Evolutionary conservation across 306 rosid species (phyloP).

Genomic region (Quercus agrifolia): DNA sequence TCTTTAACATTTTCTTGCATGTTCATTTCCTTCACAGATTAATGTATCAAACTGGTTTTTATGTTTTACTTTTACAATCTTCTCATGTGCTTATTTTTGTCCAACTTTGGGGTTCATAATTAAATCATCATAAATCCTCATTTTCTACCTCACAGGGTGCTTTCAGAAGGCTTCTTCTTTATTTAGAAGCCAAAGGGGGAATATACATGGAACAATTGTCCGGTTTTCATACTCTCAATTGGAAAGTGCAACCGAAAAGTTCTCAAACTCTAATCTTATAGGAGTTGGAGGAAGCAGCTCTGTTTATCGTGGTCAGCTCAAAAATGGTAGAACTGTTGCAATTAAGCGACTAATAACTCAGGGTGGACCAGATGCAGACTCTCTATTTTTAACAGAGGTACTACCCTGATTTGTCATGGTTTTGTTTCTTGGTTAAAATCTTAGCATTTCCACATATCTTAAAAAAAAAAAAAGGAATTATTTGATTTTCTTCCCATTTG

Average conservation of each 20-base stretch:
- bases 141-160: constrained; percentile 50
- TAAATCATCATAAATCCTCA: neutral
- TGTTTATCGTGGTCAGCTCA: constrained; percentile 77
- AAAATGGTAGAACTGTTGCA: constrained; percentile 67
- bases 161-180: constrained; percentile 59
- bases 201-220: constrained; percentile 58
- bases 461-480: neutral
- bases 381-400: constrained; percentile 77
- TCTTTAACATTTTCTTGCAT: neutral
- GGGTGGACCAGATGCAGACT: constrained; percentile 65
- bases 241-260: constrained; percentile 76
- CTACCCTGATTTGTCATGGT: constrained; percentile 18
- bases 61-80: constrained; percentile 2
- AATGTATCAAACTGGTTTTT: neutral
- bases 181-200: constrained; percentile 49
- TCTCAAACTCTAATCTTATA: constrained; percentile 71
- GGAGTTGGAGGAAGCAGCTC: constrained; percentile 93
- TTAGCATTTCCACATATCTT: neutral
- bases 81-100: constrained; percentile 3
- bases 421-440: constrained; percentile 11
- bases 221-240: constrained; percentile 74
- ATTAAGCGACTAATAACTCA: constrained; percentile 72
- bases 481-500: neutral
- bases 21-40: neutral
- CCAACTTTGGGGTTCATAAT: neutral